Conservation (phyloP, 2,329 filamentous ascomycete genomes). For the Geosmithia putterillii region DNA sequence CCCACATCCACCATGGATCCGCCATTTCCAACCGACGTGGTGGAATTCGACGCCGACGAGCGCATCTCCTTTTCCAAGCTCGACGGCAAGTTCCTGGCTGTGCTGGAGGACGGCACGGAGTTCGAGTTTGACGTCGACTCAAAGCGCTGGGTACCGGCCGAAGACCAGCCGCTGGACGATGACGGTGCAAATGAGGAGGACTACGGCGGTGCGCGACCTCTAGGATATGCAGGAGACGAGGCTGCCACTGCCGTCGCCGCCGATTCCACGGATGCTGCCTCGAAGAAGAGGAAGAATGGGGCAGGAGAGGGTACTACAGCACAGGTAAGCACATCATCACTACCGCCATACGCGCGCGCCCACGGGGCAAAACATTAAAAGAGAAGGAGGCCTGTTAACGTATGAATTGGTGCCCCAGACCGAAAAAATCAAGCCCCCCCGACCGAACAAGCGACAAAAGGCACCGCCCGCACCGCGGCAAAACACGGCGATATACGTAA, state of each 20-base stretch:
- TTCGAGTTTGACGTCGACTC: constrained; percentile 66
- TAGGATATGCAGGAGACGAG: too few relatives aligned
- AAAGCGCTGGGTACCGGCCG: constrained; percentile 63
- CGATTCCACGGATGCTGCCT: too few relatives aligned
- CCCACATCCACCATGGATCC: constrained; percentile 14
- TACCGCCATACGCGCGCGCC: neutral
- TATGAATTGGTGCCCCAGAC: neutral
- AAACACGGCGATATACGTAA: constrained; percentile 89
- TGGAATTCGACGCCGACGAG: constrained; percentile 63
- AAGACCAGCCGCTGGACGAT: constrained; percentile 8
- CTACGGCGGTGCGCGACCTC: constrained; percentile 13
- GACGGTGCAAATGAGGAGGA: constrained; percentile 13
- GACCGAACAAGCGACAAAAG: constrained; percentile 32
- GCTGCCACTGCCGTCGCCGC: too few relatives aligned
- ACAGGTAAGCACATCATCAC: constrained; percentile 25
- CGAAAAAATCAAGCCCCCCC: constrained; percentile 21
- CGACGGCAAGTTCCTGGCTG: constrained; percentile 71
- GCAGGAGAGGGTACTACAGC: constrained; percentile 15
- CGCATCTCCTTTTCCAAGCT: constrained; percentile 81
- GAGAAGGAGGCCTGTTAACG: neutral
- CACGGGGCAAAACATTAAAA: neutral
- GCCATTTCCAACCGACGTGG: constrained; percentile 45
- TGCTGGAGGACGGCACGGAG: constrained; percentile 73
- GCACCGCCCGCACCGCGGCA: constrained; percentile 41
- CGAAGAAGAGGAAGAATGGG: constrained; percentile 31